Base-by-base conservation (phyloP, 768 basidiomycete genomes). In the Serpula lacrymans region DNA sequence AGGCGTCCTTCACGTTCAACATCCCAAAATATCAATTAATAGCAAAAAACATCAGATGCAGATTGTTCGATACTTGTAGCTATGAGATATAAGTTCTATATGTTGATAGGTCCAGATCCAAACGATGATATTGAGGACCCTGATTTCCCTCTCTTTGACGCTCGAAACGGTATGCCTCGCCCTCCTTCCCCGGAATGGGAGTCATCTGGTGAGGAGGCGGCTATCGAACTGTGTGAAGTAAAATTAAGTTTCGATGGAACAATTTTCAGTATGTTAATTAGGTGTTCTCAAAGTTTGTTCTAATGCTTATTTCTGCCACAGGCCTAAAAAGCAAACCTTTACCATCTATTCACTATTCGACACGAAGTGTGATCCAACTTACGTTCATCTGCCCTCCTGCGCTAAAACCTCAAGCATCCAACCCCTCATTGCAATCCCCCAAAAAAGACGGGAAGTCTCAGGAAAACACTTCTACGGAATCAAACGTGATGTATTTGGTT, bases 51-150 rank as follows among this genome's bases (percentile, higher is more conserved):
- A 16, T 35, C 45, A 41, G 26, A 17, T 8, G 26, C 49, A 82
- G 84, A 85, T 32, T 54, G 65, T 8, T 68, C 79, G 7, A 64
- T 87, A 23, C 36, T 85, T 28, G 61, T 88, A 18, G 85, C 85
- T 9, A 82, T 76, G 50, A 74, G 80, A 38, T 78, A 81, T 13
- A 68, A 68, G 45, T 60, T 72, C 28, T 63, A 71, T 34, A 82
- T 82, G 4, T 45, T n/a, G n/a, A n/a, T n/a, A n/a, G n/a, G n/a
- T n/a, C n/a, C n/a, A 54, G 5, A 47, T 45, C 34, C 50, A 40
- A 10, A 46, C 57, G 3, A 32, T 48, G 35, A 49, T 34, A 47
- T 52, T 11, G 46, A 46, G 16, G 44, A 49, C 13, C 41, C 59
- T 16, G 23, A 50, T 25, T n/a, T n/a, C n/a, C n/a, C n/a, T n/a